These are phyloP conservation scores for Trametes cingulata DNA, from an alignment of 768 basidiomycete genomes.

Conservation along the genomic window DNA sequence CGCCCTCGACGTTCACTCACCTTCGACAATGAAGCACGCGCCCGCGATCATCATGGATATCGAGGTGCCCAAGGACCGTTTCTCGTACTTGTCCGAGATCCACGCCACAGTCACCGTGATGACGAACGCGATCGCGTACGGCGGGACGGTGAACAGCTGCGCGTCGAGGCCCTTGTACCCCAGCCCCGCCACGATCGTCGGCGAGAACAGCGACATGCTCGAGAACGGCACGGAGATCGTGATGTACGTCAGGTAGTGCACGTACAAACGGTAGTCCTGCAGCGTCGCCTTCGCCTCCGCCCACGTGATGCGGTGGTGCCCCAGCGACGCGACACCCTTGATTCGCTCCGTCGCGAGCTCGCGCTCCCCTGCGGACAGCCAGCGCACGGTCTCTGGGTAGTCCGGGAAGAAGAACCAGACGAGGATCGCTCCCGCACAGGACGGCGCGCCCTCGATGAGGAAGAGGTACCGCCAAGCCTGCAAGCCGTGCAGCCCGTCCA, in stretches of 20 bases:
- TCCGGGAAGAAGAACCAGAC: constrained; percentile 43
- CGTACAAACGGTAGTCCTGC: constrained; percentile 39
- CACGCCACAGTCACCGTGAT: constrained; percentile 25
- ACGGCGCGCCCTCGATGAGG: constrained; percentile 50
- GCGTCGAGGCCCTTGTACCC: constrained; percentile 55
- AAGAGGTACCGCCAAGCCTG: constrained; percentile 38
- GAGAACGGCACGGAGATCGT: constrained; percentile 47
- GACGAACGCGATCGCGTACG: constrained; percentile 39
- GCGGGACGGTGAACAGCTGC: constrained; percentile 63
- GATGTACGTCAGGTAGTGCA: constrained; percentile 44
- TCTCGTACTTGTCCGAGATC: constrained; percentile 24
- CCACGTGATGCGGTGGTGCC: constrained; percentile 39
- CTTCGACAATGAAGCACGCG: constrained; percentile 23
- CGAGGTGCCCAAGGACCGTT: constrained; percentile 21
- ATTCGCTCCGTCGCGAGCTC: constrained; percentile 40
- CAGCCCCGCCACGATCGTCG: constrained; percentile 66
- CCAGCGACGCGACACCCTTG: constrained; percentile 40
- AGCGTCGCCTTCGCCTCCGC: constrained; percentile 38
- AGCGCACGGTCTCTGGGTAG: constrained; percentile 48
- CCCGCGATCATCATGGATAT: constrained; percentile 23
- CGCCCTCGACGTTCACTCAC: neutral
- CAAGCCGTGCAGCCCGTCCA: constrained; percentile 31
- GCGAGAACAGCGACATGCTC: constrained; percentile 56
- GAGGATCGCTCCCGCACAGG: constrained; percentile 38
- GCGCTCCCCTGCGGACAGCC: constrained; percentile 46